Percentiles rank a stretch among this genome's conserved stretches.
Evolutionary conservation across 495 filamentous ascomycete genomes (phyloP).

Genomic region (Pyrenopolyporus hunteri): DNA sequence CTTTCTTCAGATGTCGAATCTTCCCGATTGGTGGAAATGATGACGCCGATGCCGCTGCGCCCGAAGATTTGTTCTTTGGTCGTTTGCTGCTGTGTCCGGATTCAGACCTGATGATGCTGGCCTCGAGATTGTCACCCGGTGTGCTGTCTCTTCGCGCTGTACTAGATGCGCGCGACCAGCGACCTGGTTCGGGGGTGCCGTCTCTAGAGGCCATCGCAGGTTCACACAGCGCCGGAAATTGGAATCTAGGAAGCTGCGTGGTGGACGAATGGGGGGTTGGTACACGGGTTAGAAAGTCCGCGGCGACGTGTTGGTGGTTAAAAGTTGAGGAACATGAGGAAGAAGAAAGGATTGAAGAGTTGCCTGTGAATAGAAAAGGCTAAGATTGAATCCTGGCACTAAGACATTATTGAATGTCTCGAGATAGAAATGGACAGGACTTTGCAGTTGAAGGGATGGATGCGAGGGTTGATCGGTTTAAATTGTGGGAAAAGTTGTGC

Average conservation of each 20-base stretch:
- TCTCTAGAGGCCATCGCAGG: conserved; percentile 40
- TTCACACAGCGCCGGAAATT: background rate
- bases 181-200: conserved; percentile 25
- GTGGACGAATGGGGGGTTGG: conserved; percentile 11
- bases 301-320: background rate
- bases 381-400: conserved; percentile 1
- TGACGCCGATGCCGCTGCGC: conserved; percentile 3
- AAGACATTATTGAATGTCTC: conserved; percentile 17
- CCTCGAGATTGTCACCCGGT: conserved; percentile 37
- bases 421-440: conserved; percentile 4
- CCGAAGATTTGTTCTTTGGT: conserved; percentile 28
- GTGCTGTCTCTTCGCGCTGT: conserved; percentile 31
- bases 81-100: conserved; percentile 37
- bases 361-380: conserved; percentile 17
- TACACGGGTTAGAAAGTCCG: background rate
- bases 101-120: conserved; percentile 35
- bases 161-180: conserved; percentile 40
- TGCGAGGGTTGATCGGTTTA: conserved; percentile 3
- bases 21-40: conserved; percentile 73
- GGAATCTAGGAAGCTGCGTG: background rate
- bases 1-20: conserved; percentile 94
- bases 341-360: conserved; percentile 4
- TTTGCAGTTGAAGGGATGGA: background rate
- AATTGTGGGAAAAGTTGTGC: conserved; percentile 17
- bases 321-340: conserved; percentile 1